Percentiles rank a stretch among this genome's conserved stretches.
Evolutionary conservation across 2,329 filamentous ascomycete genomes (phyloP).

Genomic region (Malbranchea zuffiana): DNA sequence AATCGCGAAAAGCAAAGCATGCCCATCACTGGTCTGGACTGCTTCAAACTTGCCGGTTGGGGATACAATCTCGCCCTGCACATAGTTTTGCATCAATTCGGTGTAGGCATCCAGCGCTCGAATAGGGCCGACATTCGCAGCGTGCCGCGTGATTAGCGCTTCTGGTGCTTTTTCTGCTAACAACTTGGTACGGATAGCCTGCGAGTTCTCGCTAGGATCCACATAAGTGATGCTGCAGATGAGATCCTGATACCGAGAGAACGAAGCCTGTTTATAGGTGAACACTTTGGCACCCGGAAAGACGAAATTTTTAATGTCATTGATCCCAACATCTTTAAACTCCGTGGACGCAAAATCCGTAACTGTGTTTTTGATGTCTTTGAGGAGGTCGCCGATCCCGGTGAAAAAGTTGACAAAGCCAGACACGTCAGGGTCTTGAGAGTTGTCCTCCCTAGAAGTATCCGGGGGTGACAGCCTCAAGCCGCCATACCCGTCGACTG

Average conservation of each 20-base stretch:
- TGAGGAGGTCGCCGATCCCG: no score
- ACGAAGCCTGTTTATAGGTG: neutral
- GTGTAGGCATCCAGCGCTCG: neutral
- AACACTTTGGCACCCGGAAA: neutral
- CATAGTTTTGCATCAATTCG: neutral
- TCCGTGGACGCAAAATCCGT: neutral
- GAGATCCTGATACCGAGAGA: constrained; percentile 1
- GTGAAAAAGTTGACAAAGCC: neutral
- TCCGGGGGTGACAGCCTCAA: neutral
- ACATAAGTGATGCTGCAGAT: constrained; percentile 1
- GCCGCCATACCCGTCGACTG: neutral
- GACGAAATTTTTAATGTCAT: neutral
- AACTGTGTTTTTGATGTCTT: neutral
- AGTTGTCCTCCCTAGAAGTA: neutral
- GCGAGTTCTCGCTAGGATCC: neutral
- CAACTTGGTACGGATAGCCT: neutral
- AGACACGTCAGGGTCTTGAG: neutral
- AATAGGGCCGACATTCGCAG: neutral
- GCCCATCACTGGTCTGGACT: neutral
- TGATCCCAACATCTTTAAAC: neutral
- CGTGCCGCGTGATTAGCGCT: neutral
- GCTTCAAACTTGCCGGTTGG: constrained; percentile 1
- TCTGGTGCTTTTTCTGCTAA: constrained; percentile 1
- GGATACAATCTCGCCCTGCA: neutral
- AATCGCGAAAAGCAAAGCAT: neutral